Evolutionary conservation across 2,329 filamentous ascomycete species (phyloP).

Genomic region (Chaetothyriales sp.): DNA sequence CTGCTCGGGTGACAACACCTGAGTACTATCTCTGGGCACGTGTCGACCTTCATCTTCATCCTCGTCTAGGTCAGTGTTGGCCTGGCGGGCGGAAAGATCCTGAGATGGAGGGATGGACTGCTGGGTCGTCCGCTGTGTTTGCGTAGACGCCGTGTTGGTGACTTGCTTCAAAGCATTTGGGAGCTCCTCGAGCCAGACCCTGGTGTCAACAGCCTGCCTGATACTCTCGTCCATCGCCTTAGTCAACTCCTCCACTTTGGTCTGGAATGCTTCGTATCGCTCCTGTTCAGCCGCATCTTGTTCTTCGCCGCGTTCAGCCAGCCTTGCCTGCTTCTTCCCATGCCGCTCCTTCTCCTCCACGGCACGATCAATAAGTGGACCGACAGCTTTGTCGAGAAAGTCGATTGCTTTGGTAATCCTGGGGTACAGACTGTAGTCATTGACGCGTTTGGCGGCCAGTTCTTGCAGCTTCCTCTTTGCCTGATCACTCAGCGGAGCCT

Average conservation of each 20-base stretch:
- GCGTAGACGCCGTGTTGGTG: conserved; percentile 22
- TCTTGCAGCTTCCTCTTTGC: conserved; percentile 4
- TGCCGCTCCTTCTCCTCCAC: conserved; percentile 3
- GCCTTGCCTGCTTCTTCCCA: neutral
- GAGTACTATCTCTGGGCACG: conserved; percentile 7
- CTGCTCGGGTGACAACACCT: conserved; percentile 5
- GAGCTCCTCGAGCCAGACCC: conserved; percentile 32
- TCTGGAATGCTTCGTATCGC: conserved; percentile 28
- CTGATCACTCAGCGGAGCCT: conserved; percentile 7
- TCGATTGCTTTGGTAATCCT: conserved; percentile 5
- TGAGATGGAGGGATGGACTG: conserved; percentile 23
- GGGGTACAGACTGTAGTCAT: conserved; percentile 4
- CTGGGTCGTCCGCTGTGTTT: conserved; percentile 21
- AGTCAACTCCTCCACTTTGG: conserved; percentile 37
- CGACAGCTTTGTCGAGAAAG: conserved; percentile 5
- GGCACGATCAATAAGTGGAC: conserved; percentile 5
- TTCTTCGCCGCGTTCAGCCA: conserved; percentile 12
- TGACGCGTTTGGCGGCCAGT: conserved; percentile 2
- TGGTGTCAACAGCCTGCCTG: conserved; percentile 42
- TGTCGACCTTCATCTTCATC: conserved; percentile 27
- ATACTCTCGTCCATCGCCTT: conserved; percentile 42
- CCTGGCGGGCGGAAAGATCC: conserved; percentile 17
- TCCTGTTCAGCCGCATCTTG: conserved; percentile 21
- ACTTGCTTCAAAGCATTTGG: conserved; percentile 31
- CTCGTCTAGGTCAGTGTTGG: conserved; percentile 20